Evolutionary conservation across 345 rosid species (phyloP).

Genomic region (thale cress (Arabidopsis thaliana)): DNA sequence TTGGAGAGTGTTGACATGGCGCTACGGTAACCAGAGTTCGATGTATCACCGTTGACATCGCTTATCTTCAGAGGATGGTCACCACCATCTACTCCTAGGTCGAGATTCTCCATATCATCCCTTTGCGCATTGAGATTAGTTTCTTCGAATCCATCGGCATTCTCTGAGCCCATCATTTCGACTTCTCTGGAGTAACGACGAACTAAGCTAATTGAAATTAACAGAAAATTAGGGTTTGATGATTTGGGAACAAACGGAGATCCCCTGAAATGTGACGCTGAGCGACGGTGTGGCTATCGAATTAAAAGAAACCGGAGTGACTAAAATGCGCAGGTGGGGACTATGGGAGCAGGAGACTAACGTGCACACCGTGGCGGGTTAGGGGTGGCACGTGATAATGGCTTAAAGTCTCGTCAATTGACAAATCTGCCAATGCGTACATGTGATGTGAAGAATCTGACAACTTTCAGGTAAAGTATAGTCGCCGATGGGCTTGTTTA

Average conservation of each 20-base stretch:
- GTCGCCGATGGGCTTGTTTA: constrained; percentile 9
- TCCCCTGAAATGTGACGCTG: background rate
- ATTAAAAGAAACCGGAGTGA: constrained; percentile 20
- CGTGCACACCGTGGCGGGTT: constrained; percentile 35
- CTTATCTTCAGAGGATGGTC: constrained; percentile 30
- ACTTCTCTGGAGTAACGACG: constrained; percentile 40
- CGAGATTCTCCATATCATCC: constrained; percentile 79
- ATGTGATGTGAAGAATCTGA: constrained; percentile 30
- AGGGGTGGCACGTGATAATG: constrained; percentile 50
- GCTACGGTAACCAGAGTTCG: constrained; percentile 62
- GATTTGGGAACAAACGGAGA: constrained; percentile 30
- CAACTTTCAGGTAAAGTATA: constrained; percentile 13
- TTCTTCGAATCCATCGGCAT: constrained; percentile 56
- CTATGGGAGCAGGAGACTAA: constrained; percentile 11
- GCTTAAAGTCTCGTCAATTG: constrained; percentile 31
- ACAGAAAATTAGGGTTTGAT: constrained; percentile 43
- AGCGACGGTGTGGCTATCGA: constrained; percentile 40
- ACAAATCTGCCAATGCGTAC: constrained; percentile 32
- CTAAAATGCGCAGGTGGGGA: constrained; percentile 41
- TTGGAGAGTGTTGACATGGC: constrained; percentile 62
- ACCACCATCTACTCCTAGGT: constrained; percentile 52
- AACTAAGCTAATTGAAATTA: constrained; percentile 11
- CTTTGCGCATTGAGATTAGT: constrained; percentile 58
- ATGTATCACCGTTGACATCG: constrained; percentile 36
- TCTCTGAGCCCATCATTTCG: constrained; percentile 89